Percentiles rank a stretch among this genome's conserved stretches.
phyloP scores from a whole-genome alignment of 257 asterid species.

The Scutellaria minor region DNA sequence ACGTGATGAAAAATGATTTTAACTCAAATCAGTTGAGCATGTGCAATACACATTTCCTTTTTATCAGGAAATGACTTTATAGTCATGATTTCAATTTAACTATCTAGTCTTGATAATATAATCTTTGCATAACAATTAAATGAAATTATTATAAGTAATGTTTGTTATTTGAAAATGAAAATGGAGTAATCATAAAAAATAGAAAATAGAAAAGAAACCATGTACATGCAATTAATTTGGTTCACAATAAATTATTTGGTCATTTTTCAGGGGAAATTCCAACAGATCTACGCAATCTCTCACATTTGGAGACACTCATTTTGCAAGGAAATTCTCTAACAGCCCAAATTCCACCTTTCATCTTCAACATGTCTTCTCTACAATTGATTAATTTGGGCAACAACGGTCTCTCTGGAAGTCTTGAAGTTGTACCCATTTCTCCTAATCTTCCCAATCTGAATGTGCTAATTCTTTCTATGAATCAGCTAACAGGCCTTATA shows the following conservation, averaged over 20 bases:
- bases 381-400: conserved; percentile 27
- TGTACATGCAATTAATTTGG: no score
- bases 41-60: no score
- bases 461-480: conserved; percentile 34
- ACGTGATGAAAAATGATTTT: no score
- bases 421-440: conserved; percentile 28
- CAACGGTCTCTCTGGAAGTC: conserved; percentile 55
- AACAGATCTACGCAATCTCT: conserved; percentile 47
- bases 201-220: no score
- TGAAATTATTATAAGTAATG: no score
- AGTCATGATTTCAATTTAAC: no score
- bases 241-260: not conserved
- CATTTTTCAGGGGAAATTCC: conserved; percentile 48
- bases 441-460: conserved; percentile 41
- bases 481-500: conserved; percentile 48
- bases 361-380: conserved; percentile 48
- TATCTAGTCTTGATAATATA: no score
- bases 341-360: conserved; percentile 38
- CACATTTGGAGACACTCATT: conserved; percentile 34
- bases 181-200: no score
- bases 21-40: not conserved
- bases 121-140: no score
- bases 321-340: conserved; percentile 31
- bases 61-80: no score
- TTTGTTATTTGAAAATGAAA: no score